These are phyloP conservation scores for Pythium biforme DNA, from an alignment of 352 stramenopile genomes.

Conservation along the genomic window DNA sequence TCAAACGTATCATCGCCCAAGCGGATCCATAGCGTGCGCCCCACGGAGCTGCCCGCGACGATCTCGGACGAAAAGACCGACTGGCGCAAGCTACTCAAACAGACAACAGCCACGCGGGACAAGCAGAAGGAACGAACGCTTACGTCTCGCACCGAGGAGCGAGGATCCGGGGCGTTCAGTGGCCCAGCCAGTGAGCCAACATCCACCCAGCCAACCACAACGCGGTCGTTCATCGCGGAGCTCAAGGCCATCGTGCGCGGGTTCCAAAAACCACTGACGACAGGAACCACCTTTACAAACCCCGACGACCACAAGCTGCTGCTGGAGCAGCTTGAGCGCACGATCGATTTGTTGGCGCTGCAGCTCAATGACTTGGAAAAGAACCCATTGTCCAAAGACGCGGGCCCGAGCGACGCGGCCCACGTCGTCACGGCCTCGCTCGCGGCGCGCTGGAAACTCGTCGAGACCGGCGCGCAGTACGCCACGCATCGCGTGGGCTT, in stretches of 20 bases:
- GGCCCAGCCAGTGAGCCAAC: not conserved
- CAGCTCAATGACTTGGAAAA: slow-evolving; percentile 37
- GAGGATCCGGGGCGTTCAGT: not conserved
- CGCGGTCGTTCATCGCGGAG: slow-evolving; percentile 46
- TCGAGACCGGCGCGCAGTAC: slow-evolving; percentile 53
- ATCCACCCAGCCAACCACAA: slow-evolving; percentile 8
- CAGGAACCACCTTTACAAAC: not conserved
- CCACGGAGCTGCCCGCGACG: slow-evolving; percentile 42
- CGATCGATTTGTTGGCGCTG: slow-evolving; percentile 45
- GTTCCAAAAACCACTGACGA: slow-evolving; percentile 33
- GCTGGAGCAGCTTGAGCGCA: slow-evolving; percentile 53
- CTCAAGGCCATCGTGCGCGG: slow-evolving; percentile 50
- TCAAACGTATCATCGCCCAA: slow-evolving; percentile 3
- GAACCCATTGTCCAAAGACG: not conserved
- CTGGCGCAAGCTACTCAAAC: slow-evolving; percentile 65
- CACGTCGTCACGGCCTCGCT: slow-evolving; percentile 25
- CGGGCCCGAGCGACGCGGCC: not conserved
- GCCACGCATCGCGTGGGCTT: slow-evolving; percentile 37
- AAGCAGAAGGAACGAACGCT: not conserved
- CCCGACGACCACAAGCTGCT: slow-evolving; percentile 17
- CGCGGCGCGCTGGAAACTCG: slow-evolving; percentile 46
- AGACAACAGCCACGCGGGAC: slow-evolving; percentile 12
- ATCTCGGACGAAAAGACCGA: slow-evolving; percentile 67
- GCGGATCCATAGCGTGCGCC: slow-evolving; percentile 42
- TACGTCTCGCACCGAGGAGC: not conserved